Conservation (phyloP, 2,329 filamentous ascomycete species). For the Penicillium sp. region DNA sequence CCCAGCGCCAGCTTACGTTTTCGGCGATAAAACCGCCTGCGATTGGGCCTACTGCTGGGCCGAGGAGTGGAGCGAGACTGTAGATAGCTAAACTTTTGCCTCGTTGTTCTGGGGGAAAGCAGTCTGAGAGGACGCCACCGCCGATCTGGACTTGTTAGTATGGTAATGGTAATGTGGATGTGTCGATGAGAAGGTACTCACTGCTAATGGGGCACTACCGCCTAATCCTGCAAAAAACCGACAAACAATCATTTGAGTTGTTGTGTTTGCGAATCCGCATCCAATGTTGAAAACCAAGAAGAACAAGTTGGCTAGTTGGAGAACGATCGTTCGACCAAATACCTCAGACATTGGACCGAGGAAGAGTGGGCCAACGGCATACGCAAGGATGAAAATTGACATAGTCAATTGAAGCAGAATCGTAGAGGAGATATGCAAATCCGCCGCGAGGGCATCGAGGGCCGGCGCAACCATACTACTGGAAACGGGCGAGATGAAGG, state of each 20-base stretch:
- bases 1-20: slow-evolving; percentile 69
- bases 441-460: slow-evolving; percentile 52
- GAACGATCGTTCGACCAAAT: slow-evolving; percentile 55
- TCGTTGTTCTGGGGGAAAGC: slow-evolving; percentile 61
- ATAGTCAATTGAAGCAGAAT: slow-evolving; percentile 51
- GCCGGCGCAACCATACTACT: slow-evolving; percentile 61
- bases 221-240: slow-evolving; percentile 61
- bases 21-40: slow-evolving; percentile 65
- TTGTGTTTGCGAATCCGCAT: slow-evolving; percentile 57
- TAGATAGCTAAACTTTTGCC: slow-evolving; percentile 65
- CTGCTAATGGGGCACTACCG: slow-evolving; percentile 57
- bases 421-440: slow-evolving; percentile 53
- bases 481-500: slow-evolving; percentile 64
- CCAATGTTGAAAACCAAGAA: slow-evolving; percentile 61
- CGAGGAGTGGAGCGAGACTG: slow-evolving; percentile 63
- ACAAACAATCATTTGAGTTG: slow-evolving; percentile 57
- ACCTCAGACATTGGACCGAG: slow-evolving; percentile 57
- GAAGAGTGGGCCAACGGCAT: slow-evolving; percentile 54
- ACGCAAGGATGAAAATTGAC: slow-evolving; percentile 58
- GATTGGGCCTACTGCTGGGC: slow-evolving; percentile 66
- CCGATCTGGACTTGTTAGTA: slow-evolving; percentile 37
- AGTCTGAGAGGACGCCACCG: slow-evolving; percentile 56
- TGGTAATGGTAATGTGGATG: neutral
- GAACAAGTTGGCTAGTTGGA: slow-evolving; percentile 57
- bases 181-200: slow-evolving; percentile 26